Evolutionary conservation across 805 yeast genomes (phyloP).

Genomic region (Kuraishia floccosa): DNA sequence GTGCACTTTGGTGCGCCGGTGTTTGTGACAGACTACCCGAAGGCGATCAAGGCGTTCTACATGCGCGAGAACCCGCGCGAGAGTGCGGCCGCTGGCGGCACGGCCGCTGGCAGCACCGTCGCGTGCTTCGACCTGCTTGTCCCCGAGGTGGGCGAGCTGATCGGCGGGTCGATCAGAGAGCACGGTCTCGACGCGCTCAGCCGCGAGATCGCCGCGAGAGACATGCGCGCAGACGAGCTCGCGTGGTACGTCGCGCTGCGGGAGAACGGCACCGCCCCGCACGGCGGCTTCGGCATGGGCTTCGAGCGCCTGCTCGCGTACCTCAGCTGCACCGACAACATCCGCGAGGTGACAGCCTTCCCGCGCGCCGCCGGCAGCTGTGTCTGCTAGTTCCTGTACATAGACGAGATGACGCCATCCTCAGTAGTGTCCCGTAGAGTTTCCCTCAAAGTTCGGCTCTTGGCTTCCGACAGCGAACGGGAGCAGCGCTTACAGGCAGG

Average conservation of each 20-base stretch:
- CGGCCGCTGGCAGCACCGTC: constrained; percentile 50
- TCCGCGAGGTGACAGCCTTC: constrained; percentile 80
- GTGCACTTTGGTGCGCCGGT: constrained; percentile 60
- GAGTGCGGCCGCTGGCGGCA: no score
- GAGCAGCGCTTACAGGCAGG: no score
- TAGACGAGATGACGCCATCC: no score
- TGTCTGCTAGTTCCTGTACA: constrained; percentile 21
- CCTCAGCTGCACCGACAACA: constrained; percentile 62
- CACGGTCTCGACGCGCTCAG: constrained; percentile 39
- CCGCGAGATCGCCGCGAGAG: constrained; percentile 35
- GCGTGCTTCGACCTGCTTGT: constrained; percentile 84
- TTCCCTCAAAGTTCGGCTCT: no score
- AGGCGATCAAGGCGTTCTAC: constrained; percentile 74
- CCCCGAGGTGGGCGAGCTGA: constrained; percentile 88
- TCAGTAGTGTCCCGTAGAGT: no score
- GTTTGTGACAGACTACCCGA: constrained; percentile 85
- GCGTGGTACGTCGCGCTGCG: constrained; percentile 77
- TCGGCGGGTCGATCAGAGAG: constrained; percentile 93
- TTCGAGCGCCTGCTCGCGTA: constrained; percentile 77
- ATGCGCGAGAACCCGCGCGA: constrained; percentile 59
- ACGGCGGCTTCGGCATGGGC: constrained; percentile 97
- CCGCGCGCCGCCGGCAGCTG: constrained; percentile 60
- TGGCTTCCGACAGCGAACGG: no score
- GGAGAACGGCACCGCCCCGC: constrained; percentile 74
- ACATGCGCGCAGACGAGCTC: constrained; percentile 48